These are phyloP conservation scores for Annulohypoxylon stygium DNA, from an alignment of 495 filamentous ascomycete genomes.

Conservation along the genomic window DNA sequence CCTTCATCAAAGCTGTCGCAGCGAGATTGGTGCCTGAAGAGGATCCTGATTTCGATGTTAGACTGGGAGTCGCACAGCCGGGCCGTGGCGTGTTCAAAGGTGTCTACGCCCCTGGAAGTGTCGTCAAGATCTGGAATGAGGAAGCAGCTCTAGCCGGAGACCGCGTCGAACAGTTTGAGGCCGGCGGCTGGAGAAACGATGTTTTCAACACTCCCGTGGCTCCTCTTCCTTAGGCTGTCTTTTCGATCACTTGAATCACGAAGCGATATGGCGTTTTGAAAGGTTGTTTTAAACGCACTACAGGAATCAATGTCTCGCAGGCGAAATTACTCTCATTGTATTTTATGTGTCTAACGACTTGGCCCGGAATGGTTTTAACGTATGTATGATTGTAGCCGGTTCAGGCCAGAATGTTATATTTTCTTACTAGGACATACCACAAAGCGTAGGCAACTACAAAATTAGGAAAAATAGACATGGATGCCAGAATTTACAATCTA, in stretches of 20 bases:
- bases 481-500: conserved; percentile 4
- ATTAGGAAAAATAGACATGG: neutral
- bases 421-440: neutral
- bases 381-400: neutral
- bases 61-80: conserved; percentile 74
- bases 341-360: neutral
- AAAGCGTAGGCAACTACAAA: neutral
- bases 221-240: conserved; percentile 24
- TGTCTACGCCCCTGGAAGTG: conserved; percentile 86
- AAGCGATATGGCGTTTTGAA: conserved; percentile 16
- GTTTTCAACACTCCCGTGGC: conserved; percentile 78
- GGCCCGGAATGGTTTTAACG: neutral
- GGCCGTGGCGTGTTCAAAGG: conserved; percentile 81
- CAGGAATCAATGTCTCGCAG: neutral
- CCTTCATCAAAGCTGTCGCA: conserved; percentile 84
- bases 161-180: conserved; percentile 68
- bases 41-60: conserved; percentile 78
- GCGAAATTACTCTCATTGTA: neutral
- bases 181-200: conserved; percentile 86
- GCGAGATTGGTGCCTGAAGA: conserved; percentile 77
- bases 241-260: neutral
- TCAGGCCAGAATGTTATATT: conserved; percentile 7
- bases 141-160: conserved; percentile 75
- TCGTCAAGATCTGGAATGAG: conserved; percentile 88
- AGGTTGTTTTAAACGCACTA: conserved; percentile 4